phyloP scores from a whole-genome alignment of 2,329 filamentous ascomycete genomes.

The Arthroderma uncinatum region DNA sequence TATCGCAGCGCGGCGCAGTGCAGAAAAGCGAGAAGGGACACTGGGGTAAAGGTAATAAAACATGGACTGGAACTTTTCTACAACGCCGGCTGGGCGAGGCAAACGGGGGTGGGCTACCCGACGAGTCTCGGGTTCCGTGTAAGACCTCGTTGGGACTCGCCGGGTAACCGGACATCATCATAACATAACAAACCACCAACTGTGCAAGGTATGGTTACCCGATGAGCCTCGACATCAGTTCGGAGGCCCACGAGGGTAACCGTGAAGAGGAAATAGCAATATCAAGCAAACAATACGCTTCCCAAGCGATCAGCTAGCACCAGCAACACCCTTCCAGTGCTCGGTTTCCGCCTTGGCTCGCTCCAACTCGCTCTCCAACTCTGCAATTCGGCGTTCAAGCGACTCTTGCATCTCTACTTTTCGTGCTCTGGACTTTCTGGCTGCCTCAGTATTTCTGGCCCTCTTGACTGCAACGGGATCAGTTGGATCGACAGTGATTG shows the following conservation, averaged over 20 bases:
- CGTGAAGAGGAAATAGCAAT: constrained; percentile 12
- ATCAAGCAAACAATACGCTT: constrained; percentile 10
- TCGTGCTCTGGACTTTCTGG: constrained; percentile 80
- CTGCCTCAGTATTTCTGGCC: constrained; percentile 83
- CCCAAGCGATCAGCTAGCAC: constrained; percentile 12
- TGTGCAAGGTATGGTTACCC: neutral
- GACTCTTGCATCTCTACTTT: constrained; percentile 67
- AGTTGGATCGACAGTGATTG: constrained; percentile 61
- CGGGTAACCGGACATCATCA: neutral
- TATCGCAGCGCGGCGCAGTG: neutral
- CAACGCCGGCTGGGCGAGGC: neutral
- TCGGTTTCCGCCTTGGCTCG: constrained; percentile 28
- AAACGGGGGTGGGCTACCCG: neutral
- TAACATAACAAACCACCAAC: neutral
- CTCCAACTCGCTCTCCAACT: constrained; percentile 45
- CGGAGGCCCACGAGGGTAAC: constrained; percentile 7
- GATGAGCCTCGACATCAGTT: neutral
- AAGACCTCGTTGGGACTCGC: too few relatives aligned
- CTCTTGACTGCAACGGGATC: constrained; percentile 82
- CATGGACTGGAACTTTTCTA: neutral
- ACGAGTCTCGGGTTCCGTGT: too few relatives aligned
- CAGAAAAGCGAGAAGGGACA: neutral
- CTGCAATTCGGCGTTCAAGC: constrained; percentile 61
- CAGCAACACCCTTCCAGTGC: constrained; percentile 28
- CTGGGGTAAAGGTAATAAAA: too few relatives aligned